Conservation (phyloP, 75 land plant species). For the Ceratopteris richardii region DNA sequence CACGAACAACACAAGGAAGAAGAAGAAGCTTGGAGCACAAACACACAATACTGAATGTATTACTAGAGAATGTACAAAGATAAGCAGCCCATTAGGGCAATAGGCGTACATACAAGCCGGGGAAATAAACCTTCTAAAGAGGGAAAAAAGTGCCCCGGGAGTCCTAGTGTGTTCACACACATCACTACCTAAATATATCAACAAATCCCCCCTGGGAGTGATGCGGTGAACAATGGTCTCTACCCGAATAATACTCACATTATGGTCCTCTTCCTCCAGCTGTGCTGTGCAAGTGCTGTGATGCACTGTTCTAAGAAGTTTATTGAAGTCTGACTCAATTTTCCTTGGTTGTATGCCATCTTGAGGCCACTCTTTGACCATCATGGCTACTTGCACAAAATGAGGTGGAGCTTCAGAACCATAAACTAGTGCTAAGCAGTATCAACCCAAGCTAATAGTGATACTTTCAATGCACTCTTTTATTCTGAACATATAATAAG, state of each 20-base stretch:
- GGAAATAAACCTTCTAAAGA: no score
- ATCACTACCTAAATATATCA: no score
- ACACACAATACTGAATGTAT: no score
- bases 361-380: slow-evolving; percentile 66
- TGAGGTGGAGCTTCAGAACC: slow-evolving; percentile 97
- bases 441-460: slow-evolving; percentile 36
- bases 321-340: slow-evolving; percentile 82
- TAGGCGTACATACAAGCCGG: no score
- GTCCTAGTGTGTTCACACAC: no score
- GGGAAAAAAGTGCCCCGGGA: no score
- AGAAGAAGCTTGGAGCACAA: no score
- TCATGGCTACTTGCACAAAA: slow-evolving; percentile 88
- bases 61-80: no score
- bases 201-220: no score
- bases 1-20: no score
- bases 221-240: slow-evolving; percentile 99
- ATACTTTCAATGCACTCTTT: slow-evolving; percentile 18
- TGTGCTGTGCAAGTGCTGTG: slow-evolving; percentile 12
- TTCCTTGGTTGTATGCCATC: slow-evolving; percentile 96
- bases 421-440: slow-evolving; percentile 69
- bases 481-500: slow-evolving; percentile 10
- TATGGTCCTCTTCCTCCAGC: slow-evolving; percentile 28
- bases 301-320: slow-evolving; percentile 52
- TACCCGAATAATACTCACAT: slow-evolving; percentile 61
- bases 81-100: no score